phyloP scores from a whole-genome alignment of 1,284 basidiomycete species.

The Xanthoconium separans region DNA sequence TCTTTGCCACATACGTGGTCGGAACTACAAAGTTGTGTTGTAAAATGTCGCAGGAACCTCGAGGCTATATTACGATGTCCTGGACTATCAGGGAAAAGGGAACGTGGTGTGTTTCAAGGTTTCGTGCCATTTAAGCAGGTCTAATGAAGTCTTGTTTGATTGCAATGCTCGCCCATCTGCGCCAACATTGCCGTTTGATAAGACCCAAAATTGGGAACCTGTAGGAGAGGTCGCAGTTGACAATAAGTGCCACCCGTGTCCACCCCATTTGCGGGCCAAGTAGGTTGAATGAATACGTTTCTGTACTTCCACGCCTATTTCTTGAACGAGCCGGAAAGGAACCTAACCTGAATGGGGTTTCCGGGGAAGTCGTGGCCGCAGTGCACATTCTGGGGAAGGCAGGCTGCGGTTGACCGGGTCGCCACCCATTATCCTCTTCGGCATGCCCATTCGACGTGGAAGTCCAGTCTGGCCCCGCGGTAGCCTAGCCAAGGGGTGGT shows the following conservation, averaged over 20 bases:
- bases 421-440: conserved; percentile 19
- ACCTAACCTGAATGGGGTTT: conserved; percentile 12
- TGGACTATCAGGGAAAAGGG: conserved; percentile 17
- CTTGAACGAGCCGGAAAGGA: conserved; percentile 11
- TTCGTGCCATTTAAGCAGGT: conserved; percentile 14
- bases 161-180: conserved; percentile 11
- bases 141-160: conserved; percentile 6
- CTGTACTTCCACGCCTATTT: conserved; percentile 17
- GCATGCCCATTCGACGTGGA: conserved; percentile 24
- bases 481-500: conserved; percentile 15
- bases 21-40: conserved; percentile 24
- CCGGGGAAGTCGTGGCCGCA: conserved; percentile 8
- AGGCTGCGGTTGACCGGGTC: conserved; percentile 8
- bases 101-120: conserved; percentile 13
- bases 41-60: conserved; percentile 14
- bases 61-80: background rate
- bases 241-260: conserved; percentile 10
- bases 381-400: conserved; percentile 12
- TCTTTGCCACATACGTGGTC: conserved; percentile 14
- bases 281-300: conserved; percentile 21
- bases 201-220: conserved; percentile 16
- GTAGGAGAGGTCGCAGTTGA: conserved; percentile 9
- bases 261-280: conserved; percentile 18
- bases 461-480: conserved; percentile 10
- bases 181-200: conserved; percentile 5